A percentile compares a stretch with the other conserved stretches of the same genome.
Evolutionary conservation across 352 stramenopile species (phyloP).

Genomic region (Lagenidium giganteum): DNA sequence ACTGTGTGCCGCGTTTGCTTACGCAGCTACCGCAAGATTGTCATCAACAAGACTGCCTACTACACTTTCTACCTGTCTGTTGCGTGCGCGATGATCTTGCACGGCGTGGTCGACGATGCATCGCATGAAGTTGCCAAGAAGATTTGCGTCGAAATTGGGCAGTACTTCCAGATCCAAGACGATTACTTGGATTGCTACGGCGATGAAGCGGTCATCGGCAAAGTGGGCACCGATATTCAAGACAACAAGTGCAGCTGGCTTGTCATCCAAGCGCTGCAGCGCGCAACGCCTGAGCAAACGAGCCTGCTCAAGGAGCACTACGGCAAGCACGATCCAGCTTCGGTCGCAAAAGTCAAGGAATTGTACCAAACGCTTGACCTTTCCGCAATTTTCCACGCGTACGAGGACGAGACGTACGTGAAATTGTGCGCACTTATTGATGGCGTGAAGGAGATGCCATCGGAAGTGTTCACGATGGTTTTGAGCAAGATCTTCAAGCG

Average conservation of each 20-base stretch:
- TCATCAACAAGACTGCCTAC: slow-evolving; percentile 99
- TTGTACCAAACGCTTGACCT: slow-evolving; percentile 94
- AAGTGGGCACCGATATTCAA: slow-evolving; percentile 98
- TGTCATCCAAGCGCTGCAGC: slow-evolving; percentile 91
- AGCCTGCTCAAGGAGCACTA: slow-evolving; percentile 91
- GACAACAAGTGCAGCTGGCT: slow-evolving; percentile 99
- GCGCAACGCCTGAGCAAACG: slow-evolving; percentile 67
- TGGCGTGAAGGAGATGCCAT: slow-evolving; percentile 81
- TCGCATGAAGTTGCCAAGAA: slow-evolving; percentile 84
- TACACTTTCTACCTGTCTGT: slow-evolving; percentile 99
- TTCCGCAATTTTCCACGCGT: slow-evolving; percentile 82
- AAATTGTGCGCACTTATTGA: slow-evolving; percentile 77
- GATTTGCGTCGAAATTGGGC: slow-evolving; percentile 96
- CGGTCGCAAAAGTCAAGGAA: slow-evolving; percentile 89
- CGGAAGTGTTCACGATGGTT: slow-evolving; percentile 91
- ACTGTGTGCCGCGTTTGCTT: no score
- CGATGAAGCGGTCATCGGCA: slow-evolving; percentile 90
- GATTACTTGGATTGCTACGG: slow-evolving; percentile 99
- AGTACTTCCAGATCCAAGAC: slow-evolving; percentile 99
- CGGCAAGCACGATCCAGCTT: slow-evolving; percentile 71
- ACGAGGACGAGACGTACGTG: slow-evolving; percentile 92
- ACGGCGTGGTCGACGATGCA: slow-evolving; percentile 72
- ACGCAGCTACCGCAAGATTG: slow-evolving; percentile 85
- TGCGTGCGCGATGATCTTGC: slow-evolving; percentile 88
- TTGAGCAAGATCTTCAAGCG: slow-evolving; percentile 97